Base-by-base conservation (phyloP, 2,329 filamentous ascomycete species). In the Colletotrichum plurivorum region DNA sequence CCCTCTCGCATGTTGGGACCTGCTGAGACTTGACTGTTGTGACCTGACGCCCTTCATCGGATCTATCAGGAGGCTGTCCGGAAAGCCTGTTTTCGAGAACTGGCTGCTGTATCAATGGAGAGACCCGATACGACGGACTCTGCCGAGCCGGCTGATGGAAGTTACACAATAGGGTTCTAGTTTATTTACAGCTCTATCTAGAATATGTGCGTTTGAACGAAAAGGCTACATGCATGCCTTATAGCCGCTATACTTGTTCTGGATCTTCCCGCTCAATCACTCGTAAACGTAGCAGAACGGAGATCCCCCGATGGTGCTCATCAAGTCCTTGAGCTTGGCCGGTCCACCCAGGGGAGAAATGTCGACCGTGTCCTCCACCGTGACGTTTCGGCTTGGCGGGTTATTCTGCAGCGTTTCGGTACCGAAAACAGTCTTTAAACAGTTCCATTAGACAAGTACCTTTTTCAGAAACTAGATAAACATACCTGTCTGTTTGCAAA, bases 271-370 rank as follows among this genome's bases (percentile, higher is more conserved):
- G 41, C 13, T n/a, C 25, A 1, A 16, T 39, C 18, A 69, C 25
- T 69, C 61, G 22, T 85, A 85, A 20, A 84, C 78, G 64, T 85
- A 84, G 68, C 83, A 85, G 62, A 84, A 80, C 5, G 81, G 81
- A 13, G 73, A 69, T 2, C 78, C 81, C 12, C 77, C 81, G 16
- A 81, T 74, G 0, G 82, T 84, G 65, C 78, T 81, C 71, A 84
- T 78, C 52, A 82, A 71, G 57, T 80, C 73, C 55, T 73, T 71
- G 61, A 80, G 81, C 27, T 75, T 73, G 9, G 80, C 71, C 12
- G 74, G 63, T 63, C 80, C 78, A 10, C 79, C 77, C 16, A 85
- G 71, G 1, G 72, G 73, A 2, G 75, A 74, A 20, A 82, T 39
- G 56, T 77, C 72, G n/a, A 82, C 60, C 0, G 73, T 54, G 65